These are phyloP conservation scores for Mucor circinelloides DNA, from an alignment of 371 early-diverging fungal genomes.

Conservation along the genomic window DNA sequence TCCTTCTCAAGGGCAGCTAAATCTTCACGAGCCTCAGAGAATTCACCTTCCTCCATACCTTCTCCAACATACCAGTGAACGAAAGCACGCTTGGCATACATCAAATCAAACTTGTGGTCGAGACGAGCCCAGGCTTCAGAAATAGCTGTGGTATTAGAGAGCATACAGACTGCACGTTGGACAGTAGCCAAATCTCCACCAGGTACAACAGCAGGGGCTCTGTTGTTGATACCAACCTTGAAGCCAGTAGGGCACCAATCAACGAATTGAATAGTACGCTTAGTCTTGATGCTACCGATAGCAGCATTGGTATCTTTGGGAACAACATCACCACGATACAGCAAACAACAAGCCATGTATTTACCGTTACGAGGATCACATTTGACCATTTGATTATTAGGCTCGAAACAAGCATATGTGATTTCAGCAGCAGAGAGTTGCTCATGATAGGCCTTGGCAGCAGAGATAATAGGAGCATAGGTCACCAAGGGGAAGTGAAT, in stretches of 20 bases:
- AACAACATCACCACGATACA: slow-evolving; percentile 94
- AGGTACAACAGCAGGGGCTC: slow-evolving; percentile 85
- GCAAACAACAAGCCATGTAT: slow-evolving; percentile 94
- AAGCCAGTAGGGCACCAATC: slow-evolving; percentile 98
- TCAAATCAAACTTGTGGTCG: slow-evolving; percentile 93
- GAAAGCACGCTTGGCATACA: slow-evolving; percentile 97
- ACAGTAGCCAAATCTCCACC: slow-evolving; percentile 90
- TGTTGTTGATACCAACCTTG: slow-evolving; percentile 95
- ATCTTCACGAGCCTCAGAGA: slow-evolving; percentile 99
- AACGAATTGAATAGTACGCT: slow-evolving; percentile 92
- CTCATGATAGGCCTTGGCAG: slow-evolving; percentile 92
- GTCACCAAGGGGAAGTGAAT: slow-evolving; percentile 95
- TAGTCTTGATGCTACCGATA: slow-evolving; percentile 86
- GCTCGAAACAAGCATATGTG: slow-evolving; percentile 92
- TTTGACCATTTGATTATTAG: slow-evolving; percentile 96
- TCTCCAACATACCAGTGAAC: slow-evolving; percentile 99
- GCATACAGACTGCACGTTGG: slow-evolving; percentile 91
- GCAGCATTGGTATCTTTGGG: slow-evolving; percentile 87
- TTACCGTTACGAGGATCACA: slow-evolving; percentile 93
- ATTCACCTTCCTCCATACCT: slow-evolving; percentile 92
- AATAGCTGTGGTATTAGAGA: slow-evolving; percentile 95
- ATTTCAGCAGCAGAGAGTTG: slow-evolving; percentile 88
- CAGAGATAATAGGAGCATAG: slow-evolving; percentile 91
- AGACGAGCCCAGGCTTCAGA: slow-evolving; percentile 94
- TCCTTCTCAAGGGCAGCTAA: slow-evolving; percentile 99